These are phyloP conservation scores for Claviceps spartinae DNA, from an alignment of 2,329 filamentous ascomycete genomes.

Conservation along the genomic window DNA sequence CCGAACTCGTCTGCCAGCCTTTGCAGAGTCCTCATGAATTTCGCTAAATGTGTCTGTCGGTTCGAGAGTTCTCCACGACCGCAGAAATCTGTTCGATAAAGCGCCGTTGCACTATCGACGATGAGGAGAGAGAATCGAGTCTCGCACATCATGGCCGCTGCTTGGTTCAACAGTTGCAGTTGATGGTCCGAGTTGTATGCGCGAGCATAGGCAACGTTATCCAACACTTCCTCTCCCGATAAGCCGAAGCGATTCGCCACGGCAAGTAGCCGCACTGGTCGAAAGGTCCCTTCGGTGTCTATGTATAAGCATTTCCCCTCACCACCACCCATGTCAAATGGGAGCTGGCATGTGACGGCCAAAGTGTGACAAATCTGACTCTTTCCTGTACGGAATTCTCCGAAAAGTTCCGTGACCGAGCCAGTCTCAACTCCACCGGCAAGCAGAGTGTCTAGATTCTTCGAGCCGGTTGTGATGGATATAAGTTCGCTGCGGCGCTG, in stretches of 20 bases:
- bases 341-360: constrained; percentile 94
- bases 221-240: constrained; percentile 90
- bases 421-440: constrained; percentile 94
- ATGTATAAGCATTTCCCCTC: constrained; percentile 98
- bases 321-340: constrained; percentile 97
- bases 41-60: constrained; percentile 75
- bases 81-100: constrained; percentile 93
- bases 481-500: constrained; percentile 92
- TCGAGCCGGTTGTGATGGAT: constrained; percentile 94
- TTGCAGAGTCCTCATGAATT: constrained; percentile 77
- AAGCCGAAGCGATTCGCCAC: constrained; percentile 91
- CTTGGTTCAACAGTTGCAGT: constrained; percentile 85
- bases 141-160: constrained; percentile 98
- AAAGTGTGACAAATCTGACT: constrained; percentile 97
- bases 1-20: constrained; percentile 73
- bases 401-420: constrained; percentile 95
- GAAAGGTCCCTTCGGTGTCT: constrained; percentile 94
- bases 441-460: constrained; percentile 88
- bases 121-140: constrained; percentile 92
- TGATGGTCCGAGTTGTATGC: constrained; percentile 99
- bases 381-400: constrained; percentile 95
- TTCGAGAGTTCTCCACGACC: constrained; percentile 96
- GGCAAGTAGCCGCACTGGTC: constrained; percentile 77
- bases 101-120: constrained; percentile 87
- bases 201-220: constrained; percentile 95